phyloP scores from a whole-genome alignment of 768 basidiomycete genomes.

The Multifurca ochricompacta region DNA sequence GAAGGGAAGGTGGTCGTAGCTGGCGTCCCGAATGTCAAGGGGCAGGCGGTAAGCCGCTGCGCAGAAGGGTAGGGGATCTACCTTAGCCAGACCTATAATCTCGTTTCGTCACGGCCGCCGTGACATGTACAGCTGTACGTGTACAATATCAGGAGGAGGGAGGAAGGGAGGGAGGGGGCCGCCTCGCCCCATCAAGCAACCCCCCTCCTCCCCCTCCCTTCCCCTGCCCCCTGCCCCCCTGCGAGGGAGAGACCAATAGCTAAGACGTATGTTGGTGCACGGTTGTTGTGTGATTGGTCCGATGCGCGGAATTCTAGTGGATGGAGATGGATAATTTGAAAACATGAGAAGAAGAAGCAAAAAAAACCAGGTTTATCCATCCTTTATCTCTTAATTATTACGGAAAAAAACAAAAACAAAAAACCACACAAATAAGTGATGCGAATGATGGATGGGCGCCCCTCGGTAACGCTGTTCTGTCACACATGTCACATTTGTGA shows the following conservation, averaged over 20 bases:
- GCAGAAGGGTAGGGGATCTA: slow-evolving; percentile 7
- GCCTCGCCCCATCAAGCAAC: background rate
- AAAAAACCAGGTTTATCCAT: background rate
- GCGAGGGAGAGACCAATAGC: background rate
- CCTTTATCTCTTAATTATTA: no score
- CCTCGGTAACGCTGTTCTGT: no score
- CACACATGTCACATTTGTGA: slow-evolving; percentile 7
- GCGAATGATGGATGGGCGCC: no score
- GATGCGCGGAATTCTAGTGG: slow-evolving; percentile 8
- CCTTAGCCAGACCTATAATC: background rate
- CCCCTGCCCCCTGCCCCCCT: no score
- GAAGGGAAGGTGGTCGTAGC: background rate
- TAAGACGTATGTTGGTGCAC: background rate
- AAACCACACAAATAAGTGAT: no score
- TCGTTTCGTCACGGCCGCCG: slow-evolving; percentile 12
- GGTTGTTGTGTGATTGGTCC: slow-evolving; percentile 1
- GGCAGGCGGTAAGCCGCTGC: slow-evolving; percentile 19
- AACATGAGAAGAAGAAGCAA: no score
- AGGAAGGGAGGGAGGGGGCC: slow-evolving; percentile 2
- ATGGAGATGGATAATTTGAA: background rate
- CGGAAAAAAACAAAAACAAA: no score
- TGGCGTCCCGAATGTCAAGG: background rate
- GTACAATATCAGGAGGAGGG: background rate
- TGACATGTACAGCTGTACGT: background rate
- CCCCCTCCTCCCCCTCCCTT: no score